phyloP scores from a whole-genome alignment of 2,329 filamentous ascomycete species.

The Fusarium sp. region DNA sequence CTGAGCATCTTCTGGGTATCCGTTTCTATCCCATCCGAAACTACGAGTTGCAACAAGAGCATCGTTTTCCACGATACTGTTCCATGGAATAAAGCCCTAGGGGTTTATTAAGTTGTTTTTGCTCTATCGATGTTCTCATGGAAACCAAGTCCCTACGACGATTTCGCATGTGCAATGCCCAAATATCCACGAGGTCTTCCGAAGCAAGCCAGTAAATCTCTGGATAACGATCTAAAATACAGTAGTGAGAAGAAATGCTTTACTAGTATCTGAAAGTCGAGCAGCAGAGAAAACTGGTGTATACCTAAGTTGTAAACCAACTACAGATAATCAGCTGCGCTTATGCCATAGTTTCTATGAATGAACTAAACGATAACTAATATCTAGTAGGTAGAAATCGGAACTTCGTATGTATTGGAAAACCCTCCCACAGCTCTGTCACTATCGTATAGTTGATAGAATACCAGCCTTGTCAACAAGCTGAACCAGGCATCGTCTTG shows the following conservation, averaged over 20 bases:
- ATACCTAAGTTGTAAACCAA: neutral
- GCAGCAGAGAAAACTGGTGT: neutral
- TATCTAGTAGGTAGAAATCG: neutral
- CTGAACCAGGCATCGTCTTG: no score
- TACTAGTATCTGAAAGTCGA: neutral
- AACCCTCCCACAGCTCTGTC: neutral
- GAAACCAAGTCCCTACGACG: neutral
- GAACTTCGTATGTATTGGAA: neutral
- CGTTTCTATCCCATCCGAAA: no score
- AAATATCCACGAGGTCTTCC: neutral
- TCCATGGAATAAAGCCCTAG: no score
- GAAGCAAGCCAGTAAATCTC: neutral
- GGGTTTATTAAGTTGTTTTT: neutral
- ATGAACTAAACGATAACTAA: neutral
- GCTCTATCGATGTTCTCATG: no score
- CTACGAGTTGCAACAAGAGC: neutral
- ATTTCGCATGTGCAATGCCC: neutral
- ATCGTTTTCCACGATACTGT: no score
- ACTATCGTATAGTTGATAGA: neutral
- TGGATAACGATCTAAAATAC: neutral
- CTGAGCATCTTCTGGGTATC: neutral
- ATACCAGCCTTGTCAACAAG: neutral
- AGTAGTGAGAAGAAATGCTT: no score
- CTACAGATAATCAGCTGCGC: neutral
- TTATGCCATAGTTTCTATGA: neutral